Evolutionary conservation across 225 moss, liverwort and hornwort genomes (phyloP).

Genomic region (Neckera pumila): DNA sequence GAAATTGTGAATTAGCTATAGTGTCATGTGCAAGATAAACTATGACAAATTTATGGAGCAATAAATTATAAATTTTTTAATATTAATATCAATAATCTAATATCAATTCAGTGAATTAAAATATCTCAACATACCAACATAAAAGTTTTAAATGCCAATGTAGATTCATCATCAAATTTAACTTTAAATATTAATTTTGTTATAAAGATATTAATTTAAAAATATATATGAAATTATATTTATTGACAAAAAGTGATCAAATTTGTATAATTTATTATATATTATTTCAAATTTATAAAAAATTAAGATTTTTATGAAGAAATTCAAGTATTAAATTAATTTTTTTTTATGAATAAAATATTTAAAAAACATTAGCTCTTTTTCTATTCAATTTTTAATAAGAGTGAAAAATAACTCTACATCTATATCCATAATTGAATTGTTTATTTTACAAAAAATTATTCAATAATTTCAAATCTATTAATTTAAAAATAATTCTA

Average conservation of each 20-base stretch:
- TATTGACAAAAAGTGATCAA: not conserved
- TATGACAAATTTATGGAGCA: not conserved
- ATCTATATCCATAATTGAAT: not conserved
- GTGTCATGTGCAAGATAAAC: not conserved
- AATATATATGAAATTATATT: too few relatives aligned
- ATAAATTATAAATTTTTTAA: not conserved
- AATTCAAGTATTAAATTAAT: not conserved
- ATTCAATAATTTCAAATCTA: not conserved
- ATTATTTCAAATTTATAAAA: not conserved
- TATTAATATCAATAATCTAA: too few relatives aligned
- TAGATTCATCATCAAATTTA: not conserved
- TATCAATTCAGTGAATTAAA: not conserved
- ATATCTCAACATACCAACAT: not conserved
- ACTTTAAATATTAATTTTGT: not conserved
- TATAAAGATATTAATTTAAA: not conserved
- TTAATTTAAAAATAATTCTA: not conserved
- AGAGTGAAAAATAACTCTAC: not conserved
- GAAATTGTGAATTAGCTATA: rapidly evolving
- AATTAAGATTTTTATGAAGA: not conserved
- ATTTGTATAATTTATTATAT: too few relatives aligned
- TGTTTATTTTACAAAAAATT: not conserved
- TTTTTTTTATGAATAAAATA: not conserved
- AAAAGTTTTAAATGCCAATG: too few relatives aligned
- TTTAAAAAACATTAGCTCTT: not conserved
- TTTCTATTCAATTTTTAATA: not conserved